These are phyloP conservation scores for Magnusiomyces paraingens DNA, from an alignment of 1,139 yeast genomes.

Conservation along the genomic window DNA sequence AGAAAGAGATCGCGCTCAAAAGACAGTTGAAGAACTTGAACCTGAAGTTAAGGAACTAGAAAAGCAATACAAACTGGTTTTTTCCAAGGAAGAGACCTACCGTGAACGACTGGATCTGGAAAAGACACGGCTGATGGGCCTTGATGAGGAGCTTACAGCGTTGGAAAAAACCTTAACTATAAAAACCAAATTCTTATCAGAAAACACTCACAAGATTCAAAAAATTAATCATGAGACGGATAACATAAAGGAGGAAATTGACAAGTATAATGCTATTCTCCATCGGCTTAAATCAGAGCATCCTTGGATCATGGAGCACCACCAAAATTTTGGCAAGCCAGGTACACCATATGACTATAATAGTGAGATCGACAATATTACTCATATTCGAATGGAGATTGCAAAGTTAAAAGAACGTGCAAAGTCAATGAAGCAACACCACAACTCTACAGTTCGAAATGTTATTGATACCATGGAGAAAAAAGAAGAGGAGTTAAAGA, in stretches of 20 bases:
- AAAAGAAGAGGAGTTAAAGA: slow-evolving; percentile 70
- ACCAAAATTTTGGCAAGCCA: slow-evolving; percentile 38
- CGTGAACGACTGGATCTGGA: slow-evolving; percentile 50
- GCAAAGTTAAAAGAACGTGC: slow-evolving; percentile 54
- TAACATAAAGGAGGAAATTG: slow-evolving; percentile 41
- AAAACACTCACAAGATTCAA: slow-evolving; percentile 50
- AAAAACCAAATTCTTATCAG: slow-evolving; percentile 48
- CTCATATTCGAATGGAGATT: slow-evolving; percentile 54
- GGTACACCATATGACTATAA: slow-evolving; percentile 33
- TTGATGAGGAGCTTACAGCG: slow-evolving; percentile 72
- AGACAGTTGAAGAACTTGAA: slow-evolving; percentile 38
- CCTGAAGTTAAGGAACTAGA: slow-evolving; percentile 32
- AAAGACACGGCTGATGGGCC: slow-evolving; percentile 54
- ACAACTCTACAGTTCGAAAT: slow-evolving; percentile 83
- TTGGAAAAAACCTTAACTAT: slow-evolving; percentile 46
- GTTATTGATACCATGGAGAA: slow-evolving; percentile 93
- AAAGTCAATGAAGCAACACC: slow-evolving; percentile 70
- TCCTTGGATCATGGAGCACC: slow-evolving; percentile 68
- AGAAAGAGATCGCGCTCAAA: slow-evolving; percentile 35
- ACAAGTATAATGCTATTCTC: slow-evolving; percentile 40
- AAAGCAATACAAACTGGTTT: slow-evolving; percentile 31
- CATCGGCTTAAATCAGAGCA: slow-evolving; percentile 48
- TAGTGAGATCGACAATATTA: slow-evolving; percentile 49
- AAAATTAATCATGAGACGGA: slow-evolving; percentile 60
- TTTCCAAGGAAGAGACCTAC: slow-evolving; percentile 35